Base-by-base conservation (phyloP, 106 monocot genomes). In the Gastrodia elata region DNA sequence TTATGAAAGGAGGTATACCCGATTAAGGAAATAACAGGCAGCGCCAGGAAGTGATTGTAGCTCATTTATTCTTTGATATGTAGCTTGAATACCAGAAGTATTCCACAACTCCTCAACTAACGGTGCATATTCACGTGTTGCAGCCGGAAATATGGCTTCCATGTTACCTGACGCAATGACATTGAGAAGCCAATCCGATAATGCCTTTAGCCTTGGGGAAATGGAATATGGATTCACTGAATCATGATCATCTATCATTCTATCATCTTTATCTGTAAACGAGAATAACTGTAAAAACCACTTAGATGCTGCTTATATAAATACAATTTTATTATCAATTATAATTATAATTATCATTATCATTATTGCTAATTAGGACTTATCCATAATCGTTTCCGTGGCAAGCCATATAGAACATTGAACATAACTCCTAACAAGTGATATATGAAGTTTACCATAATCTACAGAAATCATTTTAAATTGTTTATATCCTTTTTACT, bases 31-130 rank as follows among this genome's bases (percentile, higher is more conserved):
- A 80, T 95, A 91, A 79, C 83, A 77, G 25, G 91, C 94, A 72
- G 46, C 48, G 58, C 38, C 68, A 76, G 94, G 87, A 73, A 95
- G 85, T 18, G 65, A 71, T 39, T 68, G 75, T 40, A 95, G 46
- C 73, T 95, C 91, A 68, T 57, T 83, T 79, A 80, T 87, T 36
- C 91, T 70, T 4, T 37, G 78, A 75, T 85, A 95, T 74, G 94
- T 87, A 32, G 83, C 85, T 82, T 91, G 94, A 77, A 95, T 89
- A 57, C 87, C 91, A 75, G 85, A 30, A 81, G 89, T 84, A 71
- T 89, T 87, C 94, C 94, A 95, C 55, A 95, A 68, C 70, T 95
- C 91, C 83, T 89, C 89, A 37, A 91, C 91, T 37, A 68, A 24
- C 4, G 88, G 89, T 43, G 94, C 86, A 84, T 94, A 87, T 75